phyloP scores from a whole-genome alignment of 1,139 yeast species.

The Yamadazyma diddensiae region DNA sequence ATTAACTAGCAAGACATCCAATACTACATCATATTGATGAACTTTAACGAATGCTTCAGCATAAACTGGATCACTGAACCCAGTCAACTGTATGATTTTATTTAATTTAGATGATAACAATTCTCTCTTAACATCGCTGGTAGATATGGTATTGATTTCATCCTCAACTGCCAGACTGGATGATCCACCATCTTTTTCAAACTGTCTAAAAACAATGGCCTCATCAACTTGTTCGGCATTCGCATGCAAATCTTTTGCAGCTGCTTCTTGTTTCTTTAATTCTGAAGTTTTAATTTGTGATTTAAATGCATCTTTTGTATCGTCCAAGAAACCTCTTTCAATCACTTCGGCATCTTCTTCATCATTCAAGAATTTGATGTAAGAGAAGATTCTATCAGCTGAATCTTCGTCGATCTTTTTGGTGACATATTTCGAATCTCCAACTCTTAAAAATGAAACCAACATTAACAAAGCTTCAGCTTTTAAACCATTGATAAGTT shows the following conservation, averaged over 20 bases:
- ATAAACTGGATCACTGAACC: constrained; percentile 96
- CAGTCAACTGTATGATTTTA: constrained; percentile 90
- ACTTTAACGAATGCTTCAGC: constrained; percentile 96
- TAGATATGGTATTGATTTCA: constrained; percentile 42
- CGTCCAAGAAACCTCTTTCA: constrained; percentile 78
- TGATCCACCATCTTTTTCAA: constrained; percentile 51
- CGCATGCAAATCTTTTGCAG: constrained; percentile 60
- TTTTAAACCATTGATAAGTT: constrained; percentile 74
- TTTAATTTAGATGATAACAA: constrained; percentile 73
- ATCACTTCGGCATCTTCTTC: constrained; percentile 51
- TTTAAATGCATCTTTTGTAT: constrained; percentile 81
- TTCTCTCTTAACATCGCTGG: constrained; percentile 50
- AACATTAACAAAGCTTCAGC: constrained; percentile 93
- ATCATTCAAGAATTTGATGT: constrained; percentile 74
- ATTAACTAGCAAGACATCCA: constrained; percentile 91
- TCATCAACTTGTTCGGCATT: constrained; percentile 83
- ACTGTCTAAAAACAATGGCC: constrained; percentile 78
- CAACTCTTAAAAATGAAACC: constrained; percentile 89
- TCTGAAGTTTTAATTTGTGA: constrained; percentile 57
- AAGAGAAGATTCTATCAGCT: constrained; percentile 82
- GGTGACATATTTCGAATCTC: constrained; percentile 72
- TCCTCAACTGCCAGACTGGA: constrained; percentile 37
- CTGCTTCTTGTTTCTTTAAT: constrained; percentile 52
- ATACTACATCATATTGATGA: constrained; percentile 92
- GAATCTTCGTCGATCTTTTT: constrained; percentile 94